Evolutionary conservation across 495 filamentous ascomycete species (phyloP).

Genomic region (Annulohypoxylon moriforme): DNA sequence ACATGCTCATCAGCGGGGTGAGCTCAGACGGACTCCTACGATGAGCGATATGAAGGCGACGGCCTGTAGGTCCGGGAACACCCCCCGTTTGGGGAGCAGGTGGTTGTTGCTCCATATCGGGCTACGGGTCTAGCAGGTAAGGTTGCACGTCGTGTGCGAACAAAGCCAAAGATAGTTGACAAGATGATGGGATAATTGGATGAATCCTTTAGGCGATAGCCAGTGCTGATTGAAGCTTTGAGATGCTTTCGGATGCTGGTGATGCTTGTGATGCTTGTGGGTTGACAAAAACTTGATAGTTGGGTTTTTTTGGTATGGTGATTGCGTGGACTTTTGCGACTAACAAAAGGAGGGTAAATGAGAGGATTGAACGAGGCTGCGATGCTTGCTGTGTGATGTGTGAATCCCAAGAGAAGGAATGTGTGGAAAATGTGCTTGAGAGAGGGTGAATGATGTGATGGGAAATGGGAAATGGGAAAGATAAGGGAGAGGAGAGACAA

Average conservation of each 20-base stretch:
- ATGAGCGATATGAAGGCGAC: slow-evolving; percentile 96
- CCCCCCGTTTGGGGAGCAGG: slow-evolving; percentile 67
- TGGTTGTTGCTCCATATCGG: slow-evolving; percentile 83
- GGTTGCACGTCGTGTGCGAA: slow-evolving; percentile 65
- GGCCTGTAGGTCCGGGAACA: slow-evolving; percentile 83
- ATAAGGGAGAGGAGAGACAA: slow-evolving; percentile 51
- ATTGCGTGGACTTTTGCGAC: slow-evolving; percentile 52
- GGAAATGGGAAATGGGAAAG: slow-evolving; percentile 48
- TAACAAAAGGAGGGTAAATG: slow-evolving; percentile 59
- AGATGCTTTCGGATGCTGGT: slow-evolving; percentile 2
- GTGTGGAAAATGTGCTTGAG: slow-evolving; percentile 47
- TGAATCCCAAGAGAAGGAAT: slow-evolving; percentile 49
- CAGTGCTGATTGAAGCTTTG: slow-evolving; percentile 39
- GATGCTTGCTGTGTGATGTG: slow-evolving; percentile 35
- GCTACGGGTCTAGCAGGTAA: slow-evolving; percentile 32
- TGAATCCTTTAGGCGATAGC: slow-evolving; percentile 37
- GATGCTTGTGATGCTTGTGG: slow-evolving; percentile 19
- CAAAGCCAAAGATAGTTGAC: slow-evolving; percentile 16
- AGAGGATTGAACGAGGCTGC: slow-evolving; percentile 57
- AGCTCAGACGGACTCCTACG: slow-evolving; percentile 96
- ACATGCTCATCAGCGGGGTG: slow-evolving; percentile 98
- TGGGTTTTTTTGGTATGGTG: slow-evolving; percentile 38
- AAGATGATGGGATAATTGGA: slow-evolving; percentile 27
- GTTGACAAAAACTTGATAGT: slow-evolving; percentile 34
- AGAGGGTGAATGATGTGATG: slow-evolving; percentile 44